Conservation (phyloP, 2,329 filamentous ascomycete species). For the Apiospora malaysiana region DNA sequence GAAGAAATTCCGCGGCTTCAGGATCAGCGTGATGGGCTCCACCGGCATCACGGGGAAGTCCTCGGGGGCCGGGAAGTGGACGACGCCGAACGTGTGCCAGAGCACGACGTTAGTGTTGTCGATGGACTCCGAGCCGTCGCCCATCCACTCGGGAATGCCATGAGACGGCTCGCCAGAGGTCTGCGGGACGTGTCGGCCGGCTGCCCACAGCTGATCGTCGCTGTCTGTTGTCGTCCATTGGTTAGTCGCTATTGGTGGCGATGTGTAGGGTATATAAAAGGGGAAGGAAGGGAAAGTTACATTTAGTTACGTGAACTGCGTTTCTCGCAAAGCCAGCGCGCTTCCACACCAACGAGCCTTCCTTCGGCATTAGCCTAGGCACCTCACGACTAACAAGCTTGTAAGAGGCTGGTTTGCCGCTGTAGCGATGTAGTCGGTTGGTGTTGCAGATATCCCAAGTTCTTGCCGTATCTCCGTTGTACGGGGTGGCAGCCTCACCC, state of each 20-base stretch:
- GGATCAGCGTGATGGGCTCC: conserved; percentile 80
- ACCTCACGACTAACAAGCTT: conserved; percentile 91
- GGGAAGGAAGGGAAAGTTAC: conserved; percentile 55
- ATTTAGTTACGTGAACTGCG: conserved; percentile 87
- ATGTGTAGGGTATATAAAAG: not conserved
- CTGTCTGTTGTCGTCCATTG: conserved; percentile 57
- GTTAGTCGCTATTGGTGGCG: not conserved
- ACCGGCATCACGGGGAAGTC: conserved; percentile 93
- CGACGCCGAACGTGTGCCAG: conserved; percentile 93
- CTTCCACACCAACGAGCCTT: conserved; percentile 85
- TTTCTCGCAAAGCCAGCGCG: conserved; percentile 86
- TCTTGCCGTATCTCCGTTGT: conserved; percentile 77
- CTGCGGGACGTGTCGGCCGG: conserved; percentile 86
- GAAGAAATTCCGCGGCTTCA: conserved; percentile 86
- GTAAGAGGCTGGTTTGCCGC: conserved; percentile 83
- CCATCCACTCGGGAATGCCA: conserved; percentile 80
- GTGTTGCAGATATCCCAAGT: conserved; percentile 94
- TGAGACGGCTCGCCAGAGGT: conserved; percentile 79
- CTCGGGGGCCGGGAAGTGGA: conserved; percentile 87
- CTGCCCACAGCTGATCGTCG: conserved; percentile 83
- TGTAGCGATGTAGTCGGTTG: conserved; percentile 83
- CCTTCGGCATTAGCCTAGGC: conserved; percentile 78
- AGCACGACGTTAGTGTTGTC: conserved; percentile 87
- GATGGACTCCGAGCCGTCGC: conserved; percentile 69
- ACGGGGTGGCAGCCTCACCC: conserved; percentile 74